Evolutionary conservation across 768 basidiomycete genomes (phyloP).

Genomic region (Krasilnikovozyma curviuscula): DNA sequence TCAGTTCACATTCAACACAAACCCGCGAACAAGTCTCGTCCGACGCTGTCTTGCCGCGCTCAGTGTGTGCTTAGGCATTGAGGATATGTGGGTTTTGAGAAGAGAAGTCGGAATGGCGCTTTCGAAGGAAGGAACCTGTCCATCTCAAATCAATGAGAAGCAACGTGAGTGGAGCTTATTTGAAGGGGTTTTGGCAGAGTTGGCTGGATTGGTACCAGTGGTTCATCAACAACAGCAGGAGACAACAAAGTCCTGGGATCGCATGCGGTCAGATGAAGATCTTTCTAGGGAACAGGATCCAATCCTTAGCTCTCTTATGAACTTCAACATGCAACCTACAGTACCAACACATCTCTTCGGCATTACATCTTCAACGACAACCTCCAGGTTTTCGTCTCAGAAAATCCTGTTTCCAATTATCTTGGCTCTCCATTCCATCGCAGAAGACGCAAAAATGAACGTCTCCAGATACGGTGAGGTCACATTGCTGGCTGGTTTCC

Average conservation of each 20-base stretch:
- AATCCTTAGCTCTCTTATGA: constrained; percentile 15
- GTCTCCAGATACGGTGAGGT: constrained; percentile 33
- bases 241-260: not conserved
- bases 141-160: no score
- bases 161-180: no score
- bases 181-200: no score
- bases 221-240: not conserved
- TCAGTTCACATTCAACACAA: no score
- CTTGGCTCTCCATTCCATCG: constrained; percentile 59
- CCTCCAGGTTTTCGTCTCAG: not conserved
- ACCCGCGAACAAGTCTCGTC: no score
- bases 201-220: no score
- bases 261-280: not conserved
- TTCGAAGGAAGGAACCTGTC: no score
- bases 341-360: not conserved
- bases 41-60: no score
- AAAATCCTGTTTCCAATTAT: constrained; percentile 37
- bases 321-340: not conserved
- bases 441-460: constrained; percentile 30
- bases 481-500: constrained; percentile 42
- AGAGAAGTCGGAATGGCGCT: no score
- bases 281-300: constrained; percentile 11
- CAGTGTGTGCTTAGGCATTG: no score
- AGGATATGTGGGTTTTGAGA: no score
- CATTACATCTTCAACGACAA: not conserved